Evolutionary conservation across 768 basidiomycete genomes (phyloP).

Genomic region (Lyophyllum decastes): DNA sequence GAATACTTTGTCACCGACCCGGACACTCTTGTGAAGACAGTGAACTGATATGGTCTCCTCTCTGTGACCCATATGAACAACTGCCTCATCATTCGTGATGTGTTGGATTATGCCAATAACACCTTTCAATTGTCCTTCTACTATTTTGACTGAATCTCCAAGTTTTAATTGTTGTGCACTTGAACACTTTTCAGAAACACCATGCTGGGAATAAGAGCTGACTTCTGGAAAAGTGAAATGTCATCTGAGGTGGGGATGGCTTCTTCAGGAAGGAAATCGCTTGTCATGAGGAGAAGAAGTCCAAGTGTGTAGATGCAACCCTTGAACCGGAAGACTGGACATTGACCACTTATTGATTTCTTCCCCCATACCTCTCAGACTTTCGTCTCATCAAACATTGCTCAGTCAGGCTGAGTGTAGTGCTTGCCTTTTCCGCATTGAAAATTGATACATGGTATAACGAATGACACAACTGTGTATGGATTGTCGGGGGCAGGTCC

Average conservation of each 20-base stretch:
- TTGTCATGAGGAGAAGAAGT: neutral
- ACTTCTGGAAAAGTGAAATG: neutral
- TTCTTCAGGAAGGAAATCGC: neutral
- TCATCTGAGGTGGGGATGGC: neutral
- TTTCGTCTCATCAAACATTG: neutral
- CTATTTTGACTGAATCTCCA: neutral
- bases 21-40: neutral
- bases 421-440: neutral
- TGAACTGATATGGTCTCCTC: neutral
- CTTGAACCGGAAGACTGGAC: neutral
- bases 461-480: neutral
- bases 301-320: neutral
- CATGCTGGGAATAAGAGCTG: neutral
- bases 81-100: neutral
- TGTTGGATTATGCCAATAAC: neutral
- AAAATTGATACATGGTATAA: neutral
- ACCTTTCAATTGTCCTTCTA: neutral
- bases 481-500: no score
- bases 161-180: neutral
- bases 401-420: neutral
- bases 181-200: neutral
- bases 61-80: neutral
- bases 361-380: neutral
- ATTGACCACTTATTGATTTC: no score
- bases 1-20: neutral